Evolutionary conservation across 2,329 filamentous ascomycete genomes (phyloP).

Genomic region (Cordyceps cateniannulata): DNA sequence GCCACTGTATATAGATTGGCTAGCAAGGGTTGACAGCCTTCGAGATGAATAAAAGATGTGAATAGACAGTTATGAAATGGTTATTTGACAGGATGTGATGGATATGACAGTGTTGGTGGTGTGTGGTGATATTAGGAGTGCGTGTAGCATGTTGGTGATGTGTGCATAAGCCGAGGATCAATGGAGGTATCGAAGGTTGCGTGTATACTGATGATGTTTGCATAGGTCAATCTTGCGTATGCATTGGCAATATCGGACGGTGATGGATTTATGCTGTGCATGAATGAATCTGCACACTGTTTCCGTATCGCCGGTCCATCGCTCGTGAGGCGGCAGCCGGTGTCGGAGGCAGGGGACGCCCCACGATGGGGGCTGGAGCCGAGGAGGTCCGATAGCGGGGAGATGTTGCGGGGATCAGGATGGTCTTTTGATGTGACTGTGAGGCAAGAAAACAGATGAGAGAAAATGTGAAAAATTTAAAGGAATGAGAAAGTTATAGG

Average conservation of each 20-base stretch:
- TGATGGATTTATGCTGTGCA: background rate
- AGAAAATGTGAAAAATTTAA: background rate
- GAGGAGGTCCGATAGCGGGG: conserved; percentile 2
- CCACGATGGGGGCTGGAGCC: background rate
- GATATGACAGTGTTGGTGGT: background rate
- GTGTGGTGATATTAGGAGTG: background rate
- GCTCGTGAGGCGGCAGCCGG: background rate
- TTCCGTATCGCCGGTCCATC: background rate
- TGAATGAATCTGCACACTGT: background rate
- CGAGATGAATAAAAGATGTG: background rate
- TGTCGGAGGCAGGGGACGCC: background rate
- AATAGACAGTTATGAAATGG: conserved; percentile 1
- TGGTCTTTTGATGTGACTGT: background rate
- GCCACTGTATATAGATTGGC: background rate
- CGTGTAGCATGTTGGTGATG: background rate
- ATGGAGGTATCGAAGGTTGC: background rate
- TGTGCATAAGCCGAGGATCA: background rate
- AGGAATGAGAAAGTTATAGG: background rate
- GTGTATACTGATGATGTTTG: no score
- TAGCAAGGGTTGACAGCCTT: background rate
- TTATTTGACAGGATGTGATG: background rate
- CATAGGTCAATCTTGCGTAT: no score
- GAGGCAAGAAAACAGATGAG: no score
- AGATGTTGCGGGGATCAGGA: background rate
- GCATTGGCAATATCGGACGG: background rate